These are phyloP conservation scores for Rhodotorula sp. DNA, from an alignment of 1,284 basidiomycete species.

Conservation along the genomic window DNA sequence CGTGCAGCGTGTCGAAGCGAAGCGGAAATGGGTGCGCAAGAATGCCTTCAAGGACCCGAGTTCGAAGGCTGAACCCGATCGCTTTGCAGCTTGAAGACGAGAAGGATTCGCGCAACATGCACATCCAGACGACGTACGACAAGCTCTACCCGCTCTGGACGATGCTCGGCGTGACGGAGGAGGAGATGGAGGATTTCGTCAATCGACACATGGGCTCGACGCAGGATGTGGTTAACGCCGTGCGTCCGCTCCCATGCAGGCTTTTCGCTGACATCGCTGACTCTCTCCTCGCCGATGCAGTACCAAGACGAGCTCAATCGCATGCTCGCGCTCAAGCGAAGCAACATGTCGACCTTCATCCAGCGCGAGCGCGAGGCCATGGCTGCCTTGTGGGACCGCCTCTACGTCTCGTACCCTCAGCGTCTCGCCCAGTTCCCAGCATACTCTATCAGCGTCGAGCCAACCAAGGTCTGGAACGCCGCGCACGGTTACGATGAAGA, in stretches of 20 bases:
- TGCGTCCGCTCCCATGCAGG: constrained; percentile 32
- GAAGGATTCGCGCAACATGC: constrained; percentile 65
- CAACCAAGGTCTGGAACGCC: constrained; percentile 23
- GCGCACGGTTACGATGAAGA: constrained; percentile 27
- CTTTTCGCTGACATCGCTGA: neutral
- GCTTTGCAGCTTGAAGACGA: constrained; percentile 58
- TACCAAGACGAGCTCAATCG: constrained; percentile 88
- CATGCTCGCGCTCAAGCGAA: constrained; percentile 82
- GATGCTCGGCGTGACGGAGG: constrained; percentile 67
- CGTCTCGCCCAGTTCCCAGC: constrained; percentile 51
- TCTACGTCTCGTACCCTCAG: constrained; percentile 81
- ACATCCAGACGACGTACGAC: constrained; percentile 82
- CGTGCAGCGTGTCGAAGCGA: constrained; percentile 64
- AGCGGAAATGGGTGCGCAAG: constrained; percentile 56
- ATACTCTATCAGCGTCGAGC: constrained; percentile 28
- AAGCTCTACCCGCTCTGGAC: constrained; percentile 77
- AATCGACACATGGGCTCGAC: constrained; percentile 74
- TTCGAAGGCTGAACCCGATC: too few relatives aligned
- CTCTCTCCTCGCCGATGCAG: constrained; percentile 36
- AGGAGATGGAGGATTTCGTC: constrained; percentile 75
- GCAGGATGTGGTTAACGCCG: constrained; percentile 63
- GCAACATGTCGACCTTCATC: constrained; percentile 84
- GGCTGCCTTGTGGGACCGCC: constrained; percentile 73
- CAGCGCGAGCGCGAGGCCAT: constrained; percentile 79
- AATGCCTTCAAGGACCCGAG: too few relatives aligned